phyloP scores from a whole-genome alignment of 495 filamentous ascomycete species.

The Penicillium canariense region DNA sequence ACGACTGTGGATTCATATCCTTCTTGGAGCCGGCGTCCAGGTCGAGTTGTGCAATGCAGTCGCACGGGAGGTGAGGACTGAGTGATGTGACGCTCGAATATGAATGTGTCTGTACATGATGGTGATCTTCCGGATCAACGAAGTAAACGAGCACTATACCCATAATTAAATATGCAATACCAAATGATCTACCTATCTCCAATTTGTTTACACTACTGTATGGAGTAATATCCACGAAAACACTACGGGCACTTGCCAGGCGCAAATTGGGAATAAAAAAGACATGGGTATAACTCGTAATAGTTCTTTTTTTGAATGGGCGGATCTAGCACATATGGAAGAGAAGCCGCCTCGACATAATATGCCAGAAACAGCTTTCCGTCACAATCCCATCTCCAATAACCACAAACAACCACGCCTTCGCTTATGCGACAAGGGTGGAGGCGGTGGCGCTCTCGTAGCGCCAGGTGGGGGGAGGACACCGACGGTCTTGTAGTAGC shows the following conservation, averaged over 20 bases:
- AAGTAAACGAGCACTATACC: slow-evolving; percentile 9
- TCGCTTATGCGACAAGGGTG: slow-evolving; percentile 53
- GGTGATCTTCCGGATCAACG: neutral
- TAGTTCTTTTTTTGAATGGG: slow-evolving; percentile 30
- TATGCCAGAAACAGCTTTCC: slow-evolving; percentile 4
- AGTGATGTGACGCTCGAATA: slow-evolving; percentile 6
- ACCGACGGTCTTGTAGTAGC: slow-evolving; percentile 99
- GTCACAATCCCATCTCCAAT: slow-evolving; percentile 18
- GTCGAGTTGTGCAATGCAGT: slow-evolving; percentile 90
- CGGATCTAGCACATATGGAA: slow-evolving; percentile 29
- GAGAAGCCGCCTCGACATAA: slow-evolving; percentile 6
- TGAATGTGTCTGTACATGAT: slow-evolving; percentile 9
- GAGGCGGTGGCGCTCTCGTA: slow-evolving; percentile 72
- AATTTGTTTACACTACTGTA: too few relatives aligned
- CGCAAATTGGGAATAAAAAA: slow-evolving; percentile 1
- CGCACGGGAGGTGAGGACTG: slow-evolving; percentile 62
- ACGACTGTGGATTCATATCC: slow-evolving; percentile 92
- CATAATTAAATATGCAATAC: neutral
- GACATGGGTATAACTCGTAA: slow-evolving; percentile 33
- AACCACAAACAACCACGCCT: slow-evolving; percentile 29
- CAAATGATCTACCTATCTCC: too few relatives aligned
- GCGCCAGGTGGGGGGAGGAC: slow-evolving; percentile 98
- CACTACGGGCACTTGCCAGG: neutral
- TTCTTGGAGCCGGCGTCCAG: slow-evolving; percentile 75
- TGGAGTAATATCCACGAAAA: neutral